Conservation (phyloP, 176 grass and related monocot species). For the Eragrostis curvula region DNA sequence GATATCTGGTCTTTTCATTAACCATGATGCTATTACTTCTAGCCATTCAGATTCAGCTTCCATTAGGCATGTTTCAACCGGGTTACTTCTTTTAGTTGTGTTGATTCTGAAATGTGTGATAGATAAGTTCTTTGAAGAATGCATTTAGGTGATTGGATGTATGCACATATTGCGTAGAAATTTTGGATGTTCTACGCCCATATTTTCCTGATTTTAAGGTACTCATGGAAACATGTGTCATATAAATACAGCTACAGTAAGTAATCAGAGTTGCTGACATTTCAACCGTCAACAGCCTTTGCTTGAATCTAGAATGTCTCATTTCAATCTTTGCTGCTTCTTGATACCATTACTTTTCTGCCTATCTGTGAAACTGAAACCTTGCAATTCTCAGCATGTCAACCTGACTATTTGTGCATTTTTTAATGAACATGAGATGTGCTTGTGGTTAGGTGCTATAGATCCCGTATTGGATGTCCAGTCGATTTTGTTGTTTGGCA, state of each 20-base stretch:
- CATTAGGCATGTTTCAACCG: slow-evolving; percentile 21
- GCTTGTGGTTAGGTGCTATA: not conserved
- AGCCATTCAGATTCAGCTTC: slow-evolving; percentile 9
- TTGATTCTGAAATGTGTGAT: not conserved
- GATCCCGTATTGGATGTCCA: not conserved
- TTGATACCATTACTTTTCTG: not conserved
- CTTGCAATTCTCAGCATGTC: not conserved
- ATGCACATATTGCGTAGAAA: not conserved
- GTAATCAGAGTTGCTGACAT: not conserved
- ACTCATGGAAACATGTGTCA: not conserved
- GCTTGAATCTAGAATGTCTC: slow-evolving; percentile 1
- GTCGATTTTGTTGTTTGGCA: not conserved
- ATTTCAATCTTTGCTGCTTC: not conserved
- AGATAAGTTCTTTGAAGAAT: slow-evolving; percentile 5
- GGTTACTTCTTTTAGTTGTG: not conserved
- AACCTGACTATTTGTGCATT: not conserved
- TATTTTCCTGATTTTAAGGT: not conserved
- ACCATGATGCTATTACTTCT: not conserved
- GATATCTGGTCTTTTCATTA: not conserved
- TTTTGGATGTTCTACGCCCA: not conserved
- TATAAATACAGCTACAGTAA: not conserved
- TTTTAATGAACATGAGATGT: not conserved
- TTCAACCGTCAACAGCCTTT: not conserved
- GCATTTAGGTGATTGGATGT: not conserved
- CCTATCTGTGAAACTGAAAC: not conserved